Base-by-base conservation (phyloP, 2,329 filamentous ascomycete genomes). In the Leptographium lundbergii region DNA sequence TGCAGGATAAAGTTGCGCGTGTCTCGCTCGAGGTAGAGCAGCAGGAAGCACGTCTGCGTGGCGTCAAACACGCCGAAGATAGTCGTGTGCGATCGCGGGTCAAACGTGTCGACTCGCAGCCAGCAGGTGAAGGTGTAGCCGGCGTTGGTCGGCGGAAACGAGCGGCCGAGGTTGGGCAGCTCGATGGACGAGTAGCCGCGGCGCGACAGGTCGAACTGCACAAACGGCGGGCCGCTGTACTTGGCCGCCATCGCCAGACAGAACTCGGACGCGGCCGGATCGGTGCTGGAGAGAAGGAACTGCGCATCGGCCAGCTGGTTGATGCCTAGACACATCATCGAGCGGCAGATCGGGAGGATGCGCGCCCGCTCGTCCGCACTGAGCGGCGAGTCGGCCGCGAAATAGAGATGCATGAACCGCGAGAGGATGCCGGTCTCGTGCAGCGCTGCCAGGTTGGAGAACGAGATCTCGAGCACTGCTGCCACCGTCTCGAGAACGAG, bases 51-150 rank as follows among this genome's bases (percentile, higher is more conserved):
- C 6, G 89, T 90, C 70, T 97, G 92, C 6, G 84, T 90, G 4
- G 86, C 79, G 72, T 99, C 94, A 71, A 95, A 97, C 10, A 94
- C 89, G 29, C 94, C 94, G 70, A 99, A 99, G 17, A 99, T 81
- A 0, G 94, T 99, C 0, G 94, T 99, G 70, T 99, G 94, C 19
- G 88, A 85, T 53, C 82, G 81, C 6, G 82, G 75, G 69, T 99
- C 95, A 70, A 94, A 97, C 48, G 84, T 78, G 69, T 97, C 91
- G 61, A 99, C 82, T 24, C 88, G 84, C 56, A 96, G 81, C 94
- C 94, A 99, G 0, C 89, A 82, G 53, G 88, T 82, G 61, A 99
- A 87, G 0, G 91, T 95, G 73, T 97, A 99, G 24, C 94, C 95
- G 11, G 85, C 82, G 22, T 85, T 84, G 58, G 82, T 79, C 1